Conservation (phyloP, 345 rosid genomes). For the Eucalyptus guilfoylei region DNA sequence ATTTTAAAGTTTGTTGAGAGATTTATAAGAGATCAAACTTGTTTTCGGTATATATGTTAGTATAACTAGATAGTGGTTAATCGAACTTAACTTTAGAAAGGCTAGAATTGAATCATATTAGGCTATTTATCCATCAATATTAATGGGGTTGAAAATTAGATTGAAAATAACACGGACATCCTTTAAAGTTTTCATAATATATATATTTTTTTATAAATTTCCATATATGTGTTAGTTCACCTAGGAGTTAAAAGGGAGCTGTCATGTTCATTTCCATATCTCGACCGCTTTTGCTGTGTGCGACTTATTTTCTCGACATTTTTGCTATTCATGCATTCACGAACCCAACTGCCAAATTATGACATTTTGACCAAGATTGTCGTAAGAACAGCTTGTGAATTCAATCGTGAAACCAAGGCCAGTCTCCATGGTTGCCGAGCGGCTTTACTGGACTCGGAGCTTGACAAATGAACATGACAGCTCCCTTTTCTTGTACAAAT, state of each 20-base stretch:
- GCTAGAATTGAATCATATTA: background rate
- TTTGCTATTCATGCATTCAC: background rate
- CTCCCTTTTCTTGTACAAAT: background rate
- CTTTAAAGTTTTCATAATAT: background rate
- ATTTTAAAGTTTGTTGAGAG: background rate
- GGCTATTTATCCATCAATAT: background rate
- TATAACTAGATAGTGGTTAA: background rate
- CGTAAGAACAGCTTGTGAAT: background rate
- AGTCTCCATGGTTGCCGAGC: too few species aligned
- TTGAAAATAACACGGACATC: background rate
- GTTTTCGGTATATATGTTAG: background rate
- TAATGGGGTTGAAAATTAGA: background rate
- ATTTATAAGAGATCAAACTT: background rate
- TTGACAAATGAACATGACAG: background rate
- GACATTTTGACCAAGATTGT: background rate
- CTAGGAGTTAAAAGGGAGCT: background rate
- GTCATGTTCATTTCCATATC: too few species aligned
- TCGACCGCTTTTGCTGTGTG: background rate
- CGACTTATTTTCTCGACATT: background rate
- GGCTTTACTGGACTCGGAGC: background rate
- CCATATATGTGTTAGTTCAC: background rate
- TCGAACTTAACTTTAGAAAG: background rate
- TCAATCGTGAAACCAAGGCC: background rate
- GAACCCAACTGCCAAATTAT: background rate
- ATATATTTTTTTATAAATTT: background rate